These are phyloP conservation scores for Microbotryum lychnidis-dioicae DNA, from an alignment of 1,284 basidiomycete genomes.

Conservation along the genomic window DNA sequence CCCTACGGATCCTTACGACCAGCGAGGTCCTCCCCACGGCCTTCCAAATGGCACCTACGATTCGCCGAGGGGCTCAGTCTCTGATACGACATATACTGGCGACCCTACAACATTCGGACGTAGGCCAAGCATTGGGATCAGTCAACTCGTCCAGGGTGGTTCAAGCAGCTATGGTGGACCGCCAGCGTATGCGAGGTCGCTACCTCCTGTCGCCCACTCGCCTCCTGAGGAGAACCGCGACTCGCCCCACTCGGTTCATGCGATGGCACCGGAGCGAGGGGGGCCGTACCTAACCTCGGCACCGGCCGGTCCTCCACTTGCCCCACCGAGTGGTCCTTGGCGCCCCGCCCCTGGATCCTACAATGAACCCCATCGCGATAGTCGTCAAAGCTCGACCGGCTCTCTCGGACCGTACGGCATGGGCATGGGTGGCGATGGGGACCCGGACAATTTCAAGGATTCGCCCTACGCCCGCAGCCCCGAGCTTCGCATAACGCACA, in stretches of 20 bases:
- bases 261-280: too few species aligned
- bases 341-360: not conserved
- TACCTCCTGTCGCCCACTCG: too few species aligned
- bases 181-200: too few species aligned
- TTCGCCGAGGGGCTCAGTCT: slow-evolving; percentile 13
- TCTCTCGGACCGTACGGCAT: slow-evolving; percentile 20
- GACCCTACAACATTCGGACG: slow-evolving; percentile 4
- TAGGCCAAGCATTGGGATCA: slow-evolving; percentile 22
- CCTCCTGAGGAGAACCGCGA: too few species aligned
- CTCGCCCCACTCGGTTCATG: too few species aligned
- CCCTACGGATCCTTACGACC: not conserved
- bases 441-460: slow-evolving; percentile 11
- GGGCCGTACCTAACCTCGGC: not conserved
- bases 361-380: not conserved
- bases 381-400: slow-evolving; percentile 12
- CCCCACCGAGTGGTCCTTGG: not conserved
- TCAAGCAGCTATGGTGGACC: not conserved
- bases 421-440: too few species aligned
- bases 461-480: slow-evolving; percentile 86
- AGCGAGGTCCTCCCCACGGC: not conserved
- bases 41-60: slow-evolving; percentile 2
- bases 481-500: slow-evolving; percentile 84
- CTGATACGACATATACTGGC: slow-evolving; percentile 10
- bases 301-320: not conserved
- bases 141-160: slow-evolving; percentile 24